Percentiles rank a stretch among this genome's conserved stretches.
Evolutionary conservation across 2,329 filamentous ascomycete species (phyloP).

Genomic region (Botrytis fabae): DNA sequence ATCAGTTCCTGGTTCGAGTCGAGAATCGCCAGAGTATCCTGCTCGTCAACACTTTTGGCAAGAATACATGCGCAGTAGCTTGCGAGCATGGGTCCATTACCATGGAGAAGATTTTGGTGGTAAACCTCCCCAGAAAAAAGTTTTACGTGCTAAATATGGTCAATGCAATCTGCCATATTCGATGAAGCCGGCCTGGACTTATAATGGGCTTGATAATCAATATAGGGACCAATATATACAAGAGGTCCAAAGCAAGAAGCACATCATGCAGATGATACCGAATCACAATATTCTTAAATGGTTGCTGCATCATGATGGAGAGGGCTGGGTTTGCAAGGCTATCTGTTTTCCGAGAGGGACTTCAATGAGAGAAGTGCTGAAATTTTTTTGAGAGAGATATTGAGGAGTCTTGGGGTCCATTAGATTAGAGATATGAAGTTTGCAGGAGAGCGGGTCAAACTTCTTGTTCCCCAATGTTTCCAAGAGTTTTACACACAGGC

Average conservation of each 20-base stretch:
- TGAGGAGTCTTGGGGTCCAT: conserved; percentile 1
- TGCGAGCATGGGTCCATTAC: not conserved
- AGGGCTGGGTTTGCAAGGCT: not conserved
- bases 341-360: not conserved
- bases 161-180: not conserved
- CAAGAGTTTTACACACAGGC: not conserved
- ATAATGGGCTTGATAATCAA: not conserved
- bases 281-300: not conserved
- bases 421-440: not conserved
- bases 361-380: not conserved
- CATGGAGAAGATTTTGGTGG: not conserved
- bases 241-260: not conserved
- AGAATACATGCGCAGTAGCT: not conserved
- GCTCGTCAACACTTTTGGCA: not conserved
- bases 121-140: fast-evolving
- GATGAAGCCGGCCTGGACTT: not conserved
- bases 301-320: not conserved
- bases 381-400: not conserved
- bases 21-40: not conserved
- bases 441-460: too few relatives aligned
- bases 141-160: not conserved
- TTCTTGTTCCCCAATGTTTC: not conserved
- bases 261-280: not conserved
- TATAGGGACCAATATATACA: not conserved
- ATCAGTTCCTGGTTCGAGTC: not conserved